A percentile compares a stretch with the other conserved stretches of the same genome.
Conservation (phyloP, 2,329 filamentous ascomycete genomes). For the Xylaria hypoxylon region DNA sequence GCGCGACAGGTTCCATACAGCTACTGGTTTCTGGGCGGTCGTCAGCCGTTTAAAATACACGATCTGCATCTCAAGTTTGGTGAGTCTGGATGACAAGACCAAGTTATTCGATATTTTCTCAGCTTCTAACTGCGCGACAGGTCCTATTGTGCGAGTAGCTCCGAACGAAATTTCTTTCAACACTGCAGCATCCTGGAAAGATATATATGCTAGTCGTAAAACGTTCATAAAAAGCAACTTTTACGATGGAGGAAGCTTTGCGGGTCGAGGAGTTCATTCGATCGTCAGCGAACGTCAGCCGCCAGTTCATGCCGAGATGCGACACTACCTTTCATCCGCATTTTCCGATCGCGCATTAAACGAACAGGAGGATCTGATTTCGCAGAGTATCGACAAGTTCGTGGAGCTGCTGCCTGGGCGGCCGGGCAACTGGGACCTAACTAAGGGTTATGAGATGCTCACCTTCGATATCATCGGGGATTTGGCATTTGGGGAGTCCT, state of each 20-base stretch:
- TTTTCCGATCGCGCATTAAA: constrained; percentile 26
- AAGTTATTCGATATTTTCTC: no score
- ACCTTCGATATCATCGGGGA: constrained; percentile 28
- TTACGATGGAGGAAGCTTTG: constrained; percentile 46
- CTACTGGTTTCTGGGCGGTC: constrained; percentile 33
- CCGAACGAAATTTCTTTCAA: constrained; percentile 55
- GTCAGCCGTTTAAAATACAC: constrained; percentile 29
- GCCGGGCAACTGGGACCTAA: constrained; percentile 9
- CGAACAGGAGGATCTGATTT: constrained; percentile 28
- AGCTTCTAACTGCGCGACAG: constrained; percentile 4
- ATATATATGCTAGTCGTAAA: constrained; percentile 52
- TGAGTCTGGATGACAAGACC: neutral
- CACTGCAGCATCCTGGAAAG: constrained; percentile 50
- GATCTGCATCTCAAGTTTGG: constrained; percentile 27
- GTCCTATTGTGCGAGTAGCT: constrained; percentile 51
- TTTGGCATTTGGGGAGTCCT: constrained; percentile 28
- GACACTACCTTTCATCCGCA: constrained; percentile 14
- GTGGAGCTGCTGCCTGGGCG: constrained; percentile 4
- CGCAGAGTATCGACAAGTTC: constrained; percentile 24
- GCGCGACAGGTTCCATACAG: constrained; percentile 21
- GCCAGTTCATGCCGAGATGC: constrained; percentile 24
- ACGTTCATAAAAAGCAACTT: constrained; percentile 49
- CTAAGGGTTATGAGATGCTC: constrained; percentile 27
- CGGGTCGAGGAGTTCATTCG: constrained; percentile 37
- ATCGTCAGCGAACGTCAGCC: constrained; percentile 36